Evolutionary conservation across 768 basidiomycete genomes (phyloP).

Genomic region (Tephrocybe sp.): DNA sequence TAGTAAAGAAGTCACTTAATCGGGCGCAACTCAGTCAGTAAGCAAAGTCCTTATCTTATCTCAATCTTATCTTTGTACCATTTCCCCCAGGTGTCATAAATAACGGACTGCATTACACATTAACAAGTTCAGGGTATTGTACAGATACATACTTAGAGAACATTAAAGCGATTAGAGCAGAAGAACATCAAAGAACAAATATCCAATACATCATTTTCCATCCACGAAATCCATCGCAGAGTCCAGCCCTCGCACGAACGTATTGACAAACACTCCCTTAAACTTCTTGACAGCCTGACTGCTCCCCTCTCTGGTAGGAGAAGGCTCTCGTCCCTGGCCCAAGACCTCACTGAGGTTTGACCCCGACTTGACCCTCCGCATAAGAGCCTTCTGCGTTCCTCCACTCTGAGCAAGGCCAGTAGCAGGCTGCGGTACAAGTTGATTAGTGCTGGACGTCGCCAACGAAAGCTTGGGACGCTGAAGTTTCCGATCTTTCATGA

Average conservation of each 20-base stretch:
- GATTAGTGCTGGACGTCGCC: constrained; percentile 18
- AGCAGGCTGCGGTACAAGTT: constrained; percentile 8
- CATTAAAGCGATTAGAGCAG: no score
- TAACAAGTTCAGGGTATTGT: no score
- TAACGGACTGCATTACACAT: no score
- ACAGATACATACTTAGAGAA: no score
- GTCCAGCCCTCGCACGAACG: constrained; percentile 30
- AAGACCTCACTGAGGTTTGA: constrained; percentile 24
- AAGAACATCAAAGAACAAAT: no score
- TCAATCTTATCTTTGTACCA: constrained; percentile 8
- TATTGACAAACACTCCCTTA: constrained; percentile 30
- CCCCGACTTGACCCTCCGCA: constrained; percentile 31
- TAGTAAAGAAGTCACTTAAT: neutral
- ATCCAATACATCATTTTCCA: neutral
- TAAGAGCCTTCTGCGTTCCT: constrained; percentile 19
- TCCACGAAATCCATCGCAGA: constrained; percentile 27
- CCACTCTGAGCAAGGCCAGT: constrained; percentile 8
- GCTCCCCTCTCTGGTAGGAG: constrained; percentile 1
- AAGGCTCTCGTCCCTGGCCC: constrained; percentile 8
- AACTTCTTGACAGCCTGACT: constrained; percentile 24
- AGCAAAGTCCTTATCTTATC: constrained; percentile 1
- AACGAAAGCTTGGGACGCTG: constrained; percentile 30
- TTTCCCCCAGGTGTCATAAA: no score
- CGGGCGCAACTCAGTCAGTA: neutral
- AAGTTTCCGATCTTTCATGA: constrained; percentile 9